These are phyloP conservation scores for Chloris gayana DNA, from an alignment of 176 grass and related monocot species.

Conservation along the genomic window DNA sequence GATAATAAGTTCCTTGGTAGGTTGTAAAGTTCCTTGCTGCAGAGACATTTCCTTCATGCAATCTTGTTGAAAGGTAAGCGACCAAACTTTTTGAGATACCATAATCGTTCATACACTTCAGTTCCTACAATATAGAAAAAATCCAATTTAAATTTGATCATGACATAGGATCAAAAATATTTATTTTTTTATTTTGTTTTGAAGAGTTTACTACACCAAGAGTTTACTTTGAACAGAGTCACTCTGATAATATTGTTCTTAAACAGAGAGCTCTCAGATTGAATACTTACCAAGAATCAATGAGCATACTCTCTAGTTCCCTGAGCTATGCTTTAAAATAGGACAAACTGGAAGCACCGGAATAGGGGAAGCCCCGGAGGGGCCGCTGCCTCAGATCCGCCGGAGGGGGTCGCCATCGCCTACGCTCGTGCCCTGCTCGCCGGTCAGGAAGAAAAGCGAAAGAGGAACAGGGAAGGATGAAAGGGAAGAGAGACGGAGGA, in stretches of 20 bases:
- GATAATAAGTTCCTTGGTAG: conserved; percentile 87
- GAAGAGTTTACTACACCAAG: background rate
- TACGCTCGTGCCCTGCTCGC: too few species aligned
- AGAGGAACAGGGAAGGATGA: too few species aligned
- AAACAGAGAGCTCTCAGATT: background rate
- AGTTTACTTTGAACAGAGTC: too few species aligned
- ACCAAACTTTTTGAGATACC: conserved; percentile 84
- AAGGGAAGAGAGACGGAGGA: too few species aligned
- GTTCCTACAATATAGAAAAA: conserved; percentile 56
- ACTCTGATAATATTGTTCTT: background rate
- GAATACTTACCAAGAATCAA: conserved; percentile 79
- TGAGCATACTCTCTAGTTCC: conserved; percentile 91
- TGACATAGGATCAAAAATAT: conserved; percentile 15
- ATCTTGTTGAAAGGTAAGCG: conserved; percentile 63
- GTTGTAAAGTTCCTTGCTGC: conserved; percentile 78
- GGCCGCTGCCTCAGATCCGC: too few species aligned
- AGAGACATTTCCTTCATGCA: conserved; percentile 69
- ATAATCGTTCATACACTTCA: conserved; percentile 76
- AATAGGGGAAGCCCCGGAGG: too few species aligned
- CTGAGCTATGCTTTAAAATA: conserved; percentile 70
- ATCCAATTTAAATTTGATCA: conserved; percentile 11
- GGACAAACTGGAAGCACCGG: too few species aligned
- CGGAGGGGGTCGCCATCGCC: too few species aligned
- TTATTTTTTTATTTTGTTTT: conserved; percentile 10
- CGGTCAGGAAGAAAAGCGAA: too few species aligned